Evolutionary conservation across 768 basidiomycete species (phyloP), one percentile per base, ranked within the genome.

Genomic region (Myochromella boudieri): DNA sequence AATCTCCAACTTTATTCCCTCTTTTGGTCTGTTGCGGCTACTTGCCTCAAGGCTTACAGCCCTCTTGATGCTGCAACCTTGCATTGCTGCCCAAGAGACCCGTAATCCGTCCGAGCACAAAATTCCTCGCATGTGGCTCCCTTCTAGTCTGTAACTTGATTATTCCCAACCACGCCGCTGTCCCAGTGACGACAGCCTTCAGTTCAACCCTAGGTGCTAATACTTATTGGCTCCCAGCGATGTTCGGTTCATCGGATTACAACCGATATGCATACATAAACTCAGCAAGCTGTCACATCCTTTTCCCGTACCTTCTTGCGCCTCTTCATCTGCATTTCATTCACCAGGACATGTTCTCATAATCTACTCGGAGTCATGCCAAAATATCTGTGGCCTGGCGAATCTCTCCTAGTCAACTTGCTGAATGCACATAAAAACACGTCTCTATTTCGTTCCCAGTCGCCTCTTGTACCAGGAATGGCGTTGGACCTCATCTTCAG

Each of bases 401-500:
- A 26, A 42, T 41, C 4, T 36, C 28, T 47, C 42, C 33, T n/a
- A 24, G 24, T 27, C 15, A 41, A 28, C 17, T 41, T 27, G 9
- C 22, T 28, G 25, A 28, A 28, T 27, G 33, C 20, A 22, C 25
- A 27, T 26, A 45, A 45, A 37, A n/a, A 15, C 20, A 20, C 6
- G 21, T 27, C 33, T 25, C 32, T 31, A 15, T 37, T 41, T 38
- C 25, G 28, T 24, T 18, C 20, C 28, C 9, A 29, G 8, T 33
- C 26, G 7, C 24, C 20, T 20, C 17, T 3, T 24, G 22, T n/a
- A n/a, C n/a, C n/a, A n/a, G n/a, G n/a, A n/a, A 44, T 45, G 46
- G 32, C 24, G 29, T 18, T 12, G 48, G 69, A 73, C 52, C 52
- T 72, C 49, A 49, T 67, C 37, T 63, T 80, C 36, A 67, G 62